Conservation (phyloP, 495 filamentous ascomycete genomes). For the Hypoxylon rickii region DNA sequence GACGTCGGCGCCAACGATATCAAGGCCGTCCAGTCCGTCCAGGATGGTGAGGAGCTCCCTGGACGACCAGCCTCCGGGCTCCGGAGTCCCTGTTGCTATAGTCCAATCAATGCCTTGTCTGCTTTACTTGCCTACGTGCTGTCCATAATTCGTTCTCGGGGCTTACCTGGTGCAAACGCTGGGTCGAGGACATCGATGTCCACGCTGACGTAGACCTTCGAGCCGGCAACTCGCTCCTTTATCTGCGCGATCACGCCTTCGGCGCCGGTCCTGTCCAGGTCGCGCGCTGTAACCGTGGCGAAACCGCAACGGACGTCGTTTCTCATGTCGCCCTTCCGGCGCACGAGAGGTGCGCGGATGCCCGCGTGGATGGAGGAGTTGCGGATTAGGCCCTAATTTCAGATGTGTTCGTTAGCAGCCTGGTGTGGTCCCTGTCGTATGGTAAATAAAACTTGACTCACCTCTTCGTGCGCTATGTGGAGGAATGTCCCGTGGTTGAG, state of each 20-base stretch:
- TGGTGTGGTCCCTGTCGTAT: not conserved
- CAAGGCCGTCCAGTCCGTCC: conserved; percentile 64
- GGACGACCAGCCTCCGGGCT: conserved; percentile 86
- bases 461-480: conserved; percentile 53
- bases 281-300: conserved; percentile 76
- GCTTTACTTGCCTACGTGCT: too few species aligned
- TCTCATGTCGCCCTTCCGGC: conserved; percentile 69
- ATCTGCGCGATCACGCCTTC: conserved; percentile 77
- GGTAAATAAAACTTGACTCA: conserved; percentile 10
- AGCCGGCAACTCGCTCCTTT: conserved; percentile 70
- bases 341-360: conserved; percentile 76
- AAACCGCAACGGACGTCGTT: conserved; percentile 88
- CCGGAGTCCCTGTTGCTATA: conserved; percentile 78
- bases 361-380: conserved; percentile 87
- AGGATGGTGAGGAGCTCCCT: conserved; percentile 63
- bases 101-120: conserved; percentile 2
- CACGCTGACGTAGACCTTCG: conserved; percentile 81
- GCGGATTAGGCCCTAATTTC: conserved; percentile 73
- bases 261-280: conserved; percentile 76
- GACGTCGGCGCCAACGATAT: conserved; percentile 78
- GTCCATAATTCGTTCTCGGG: not conserved
- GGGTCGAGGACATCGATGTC: conserved; percentile 91
- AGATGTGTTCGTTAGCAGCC: conserved; percentile 55
- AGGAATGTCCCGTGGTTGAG: conserved; percentile 82
- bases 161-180: conserved; percentile 54